Evolutionary conservation across 345 rosid species (phyloP).

Genomic region (Salix dunnii): DNA sequence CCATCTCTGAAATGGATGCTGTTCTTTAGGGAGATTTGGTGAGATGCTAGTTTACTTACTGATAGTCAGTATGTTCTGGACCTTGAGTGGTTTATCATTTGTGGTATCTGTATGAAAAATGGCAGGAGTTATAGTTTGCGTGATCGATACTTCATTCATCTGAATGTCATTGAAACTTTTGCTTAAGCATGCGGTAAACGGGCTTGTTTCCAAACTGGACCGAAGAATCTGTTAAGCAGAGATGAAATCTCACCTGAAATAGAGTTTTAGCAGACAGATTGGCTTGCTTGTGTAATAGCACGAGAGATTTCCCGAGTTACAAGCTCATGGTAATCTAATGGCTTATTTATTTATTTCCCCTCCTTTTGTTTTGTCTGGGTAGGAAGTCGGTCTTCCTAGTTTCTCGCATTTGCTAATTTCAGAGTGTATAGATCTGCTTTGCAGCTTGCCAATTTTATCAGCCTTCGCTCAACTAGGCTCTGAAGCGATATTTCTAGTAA

Average conservation of each 20-base stretch:
- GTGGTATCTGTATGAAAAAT: neutral
- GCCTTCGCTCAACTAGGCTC: too few relatives aligned
- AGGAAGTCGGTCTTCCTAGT: too few relatives aligned
- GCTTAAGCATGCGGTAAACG: neutral
- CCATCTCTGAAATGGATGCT: slow-evolving; percentile 54
- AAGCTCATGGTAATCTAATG: too few relatives aligned
- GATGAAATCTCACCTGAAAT: neutral
- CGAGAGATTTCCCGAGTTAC: too few relatives aligned
- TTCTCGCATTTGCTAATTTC: too few relatives aligned
- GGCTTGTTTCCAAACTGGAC: too few relatives aligned
- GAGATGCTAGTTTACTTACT: slow-evolving; percentile 15
- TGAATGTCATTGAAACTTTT: neutral
- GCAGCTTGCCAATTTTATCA: too few relatives aligned
- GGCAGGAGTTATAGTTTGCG: neutral
- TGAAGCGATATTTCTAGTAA: too few relatives aligned
- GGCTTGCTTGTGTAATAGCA: too few relatives aligned
- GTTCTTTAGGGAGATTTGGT: slow-evolving; percentile 80
- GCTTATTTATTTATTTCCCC: too few relatives aligned
- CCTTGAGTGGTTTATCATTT: neutral
- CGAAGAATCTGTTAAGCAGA: neutral
- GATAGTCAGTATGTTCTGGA: neutral
- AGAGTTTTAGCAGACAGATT: neutral
- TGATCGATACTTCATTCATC: neutral
- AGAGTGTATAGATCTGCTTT: too few relatives aligned
- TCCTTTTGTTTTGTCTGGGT: too few relatives aligned